Conservation (phyloP, 768 basidiomycete genomes). For the Nidula microcarpa region DNA sequence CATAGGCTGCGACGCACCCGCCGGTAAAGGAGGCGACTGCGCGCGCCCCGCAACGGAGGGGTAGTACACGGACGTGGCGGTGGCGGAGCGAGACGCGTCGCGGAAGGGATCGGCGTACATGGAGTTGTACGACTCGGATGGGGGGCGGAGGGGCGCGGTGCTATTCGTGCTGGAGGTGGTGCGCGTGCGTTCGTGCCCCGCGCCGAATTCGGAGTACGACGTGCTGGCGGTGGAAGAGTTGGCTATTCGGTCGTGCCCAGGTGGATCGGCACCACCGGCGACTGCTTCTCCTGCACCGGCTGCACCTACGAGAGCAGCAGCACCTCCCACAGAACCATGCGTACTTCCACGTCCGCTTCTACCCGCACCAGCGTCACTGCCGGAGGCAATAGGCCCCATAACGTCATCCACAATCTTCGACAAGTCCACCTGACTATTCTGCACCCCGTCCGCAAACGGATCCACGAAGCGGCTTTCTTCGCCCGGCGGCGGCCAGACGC, state of each 20-base stretch:
- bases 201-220: neutral
- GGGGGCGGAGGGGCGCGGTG: neutral
- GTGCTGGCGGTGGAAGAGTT: neutral
- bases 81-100: neutral
- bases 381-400: slow-evolving; percentile 33
- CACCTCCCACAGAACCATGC: neutral
- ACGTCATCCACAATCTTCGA: slow-evolving; percentile 43
- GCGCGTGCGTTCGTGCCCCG: neutral
- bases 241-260: neutral
- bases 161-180: neutral
- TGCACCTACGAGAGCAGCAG: neutral
- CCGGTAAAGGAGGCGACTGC: slow-evolving; percentile 7
- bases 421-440: slow-evolving; percentile 30
- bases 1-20: slow-evolving; percentile 9
- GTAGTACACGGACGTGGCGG: neutral
- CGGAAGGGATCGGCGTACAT: neutral
- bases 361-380: neutral
- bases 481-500: slow-evolving; percentile 36
- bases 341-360: neutral
- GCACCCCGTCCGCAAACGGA: slow-evolving; percentile 23
- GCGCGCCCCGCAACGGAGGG: slow-evolving; percentile 4
- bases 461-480: slow-evolving; percentile 30
- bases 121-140: neutral
- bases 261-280: neutral
- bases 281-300: neutral